Conservation (phyloP, 768 basidiomycete species). For the Daedaleopsis nitida region DNA sequence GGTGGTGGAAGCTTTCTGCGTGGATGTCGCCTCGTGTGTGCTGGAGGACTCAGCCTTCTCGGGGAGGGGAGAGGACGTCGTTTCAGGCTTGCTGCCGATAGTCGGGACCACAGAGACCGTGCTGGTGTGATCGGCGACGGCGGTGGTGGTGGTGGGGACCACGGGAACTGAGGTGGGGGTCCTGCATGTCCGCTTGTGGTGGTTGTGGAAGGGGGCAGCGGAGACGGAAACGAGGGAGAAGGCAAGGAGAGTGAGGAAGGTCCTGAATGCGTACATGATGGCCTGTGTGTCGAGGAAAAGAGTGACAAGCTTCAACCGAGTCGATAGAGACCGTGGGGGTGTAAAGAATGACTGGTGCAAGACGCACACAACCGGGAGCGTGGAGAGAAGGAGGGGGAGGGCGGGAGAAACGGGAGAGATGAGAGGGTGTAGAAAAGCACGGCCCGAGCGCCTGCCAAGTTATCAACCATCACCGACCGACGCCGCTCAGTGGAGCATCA, state of each 20-base stretch:
- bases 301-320: conserved; percentile 10
- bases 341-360: conserved; percentile 20
- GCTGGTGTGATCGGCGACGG: neutral
- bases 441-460: conserved; percentile 1
- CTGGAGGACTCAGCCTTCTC: neutral
- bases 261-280: conserved; percentile 16
- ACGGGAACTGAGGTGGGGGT: neutral
- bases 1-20: neutral
- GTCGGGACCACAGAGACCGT: neutral
- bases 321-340: conserved; percentile 15
- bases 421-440: neutral
- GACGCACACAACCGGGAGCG: conserved; percentile 8
- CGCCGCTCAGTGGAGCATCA: too few relatives aligned
- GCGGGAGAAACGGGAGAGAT: neutral
- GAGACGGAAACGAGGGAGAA: conserved; percentile 12
- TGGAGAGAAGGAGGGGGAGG: neutral
- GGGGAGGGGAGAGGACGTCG: neutral
- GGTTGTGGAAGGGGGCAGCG: conserved; percentile 14
- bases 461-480: neutral
- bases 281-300: conserved; percentile 4
- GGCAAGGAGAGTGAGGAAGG: conserved; percentile 16
- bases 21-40: neutral
- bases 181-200: conserved; percentile 14
- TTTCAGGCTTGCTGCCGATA: neutral
- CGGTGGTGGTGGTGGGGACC: conserved; percentile 5